Evolutionary conservation across 2,329 filamentous ascomycete species (phyloP).

Genomic region (Diaporthe ampelina): DNA sequence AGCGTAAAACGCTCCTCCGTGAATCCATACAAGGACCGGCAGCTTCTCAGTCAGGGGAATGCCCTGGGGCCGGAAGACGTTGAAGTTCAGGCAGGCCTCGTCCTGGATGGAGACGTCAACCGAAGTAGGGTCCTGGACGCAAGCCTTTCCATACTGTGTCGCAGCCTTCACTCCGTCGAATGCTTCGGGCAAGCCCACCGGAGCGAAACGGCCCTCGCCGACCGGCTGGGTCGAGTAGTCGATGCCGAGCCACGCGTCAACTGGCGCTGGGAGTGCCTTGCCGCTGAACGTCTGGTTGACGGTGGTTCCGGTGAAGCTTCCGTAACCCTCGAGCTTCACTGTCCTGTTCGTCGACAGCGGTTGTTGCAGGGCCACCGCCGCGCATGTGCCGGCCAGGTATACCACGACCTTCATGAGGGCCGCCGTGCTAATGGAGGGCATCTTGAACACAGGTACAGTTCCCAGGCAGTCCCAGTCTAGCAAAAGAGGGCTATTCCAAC

Average conservation of each 20-base stretch:
- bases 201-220: conserved; percentile 56
- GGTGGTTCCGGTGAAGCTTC: conserved; percentile 55
- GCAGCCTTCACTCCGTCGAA: conserved; percentile 58
- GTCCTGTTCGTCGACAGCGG: conserved; percentile 17
- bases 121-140: conserved; percentile 54
- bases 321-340: conserved; percentile 49
- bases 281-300: conserved; percentile 53
- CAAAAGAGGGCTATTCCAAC: conserved; percentile 9
- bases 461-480: conserved; percentile 17
- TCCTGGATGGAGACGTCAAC: conserved; percentile 46
- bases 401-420: conserved; percentile 13
- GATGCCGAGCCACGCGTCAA: conserved; percentile 64
- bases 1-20: conserved; percentile 54
- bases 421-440: background rate
- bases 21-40: conserved; percentile 57
- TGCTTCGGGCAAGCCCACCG: conserved; percentile 55
- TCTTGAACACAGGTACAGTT: background rate
- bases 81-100: conserved; percentile 57
- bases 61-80: conserved; percentile 54
- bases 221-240: conserved; percentile 60
- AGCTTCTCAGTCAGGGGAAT: conserved; percentile 53
- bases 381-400: conserved; percentile 17
- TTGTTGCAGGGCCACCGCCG: conserved; percentile 9
- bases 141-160: conserved; percentile 56
- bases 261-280: conserved; percentile 48